Evolutionary conservation across 1,284 basidiomycete species (phyloP).

Genomic region (Puccinia hordei): DNA sequence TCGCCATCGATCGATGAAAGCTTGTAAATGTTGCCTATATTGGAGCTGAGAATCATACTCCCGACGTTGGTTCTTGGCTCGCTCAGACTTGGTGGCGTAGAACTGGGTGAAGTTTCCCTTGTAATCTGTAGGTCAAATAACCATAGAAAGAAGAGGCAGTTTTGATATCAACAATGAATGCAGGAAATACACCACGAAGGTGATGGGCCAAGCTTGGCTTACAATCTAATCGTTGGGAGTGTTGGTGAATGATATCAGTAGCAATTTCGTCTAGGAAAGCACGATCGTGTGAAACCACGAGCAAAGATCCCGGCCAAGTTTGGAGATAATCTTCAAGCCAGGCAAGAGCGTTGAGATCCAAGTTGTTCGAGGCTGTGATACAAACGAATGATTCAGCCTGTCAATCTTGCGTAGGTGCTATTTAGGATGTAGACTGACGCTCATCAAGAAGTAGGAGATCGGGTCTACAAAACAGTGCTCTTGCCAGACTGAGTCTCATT

Average conservation of each 20-base stretch:
- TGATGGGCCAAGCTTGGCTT: conserved; percentile 59
- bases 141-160: conserved; percentile 4
- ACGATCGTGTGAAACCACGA: conserved; percentile 98
- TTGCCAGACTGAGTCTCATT: conserved; percentile 63
- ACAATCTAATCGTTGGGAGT: conserved; percentile 90
- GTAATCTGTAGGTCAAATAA: conserved; percentile 54
- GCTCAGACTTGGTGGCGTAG: conserved; percentile 96
- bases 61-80: conserved; percentile 83
- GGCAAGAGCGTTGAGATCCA: conserved; percentile 75
- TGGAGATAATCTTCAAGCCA: conserved; percentile 89
- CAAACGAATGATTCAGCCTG: conserved; percentile 16
- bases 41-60: conserved; percentile 95
- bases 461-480: conserved; percentile 89
- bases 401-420: background rate
- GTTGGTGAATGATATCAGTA: conserved; percentile 83
- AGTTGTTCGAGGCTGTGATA: conserved; percentile 81
- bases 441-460: conserved; percentile 84
- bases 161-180: background rate
- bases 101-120: conserved; percentile 96
- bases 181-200: conserved; percentile 47
- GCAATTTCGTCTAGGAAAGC: conserved; percentile 91
- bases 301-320: conserved; percentile 89
- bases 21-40: conserved; percentile 91
- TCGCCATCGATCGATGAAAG: conserved; percentile 95
- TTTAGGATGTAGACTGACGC: conserved; percentile 50